Conservation (phyloP, 768 basidiomycete genomes). For the Strobilomyces echinocephalus region DNA sequence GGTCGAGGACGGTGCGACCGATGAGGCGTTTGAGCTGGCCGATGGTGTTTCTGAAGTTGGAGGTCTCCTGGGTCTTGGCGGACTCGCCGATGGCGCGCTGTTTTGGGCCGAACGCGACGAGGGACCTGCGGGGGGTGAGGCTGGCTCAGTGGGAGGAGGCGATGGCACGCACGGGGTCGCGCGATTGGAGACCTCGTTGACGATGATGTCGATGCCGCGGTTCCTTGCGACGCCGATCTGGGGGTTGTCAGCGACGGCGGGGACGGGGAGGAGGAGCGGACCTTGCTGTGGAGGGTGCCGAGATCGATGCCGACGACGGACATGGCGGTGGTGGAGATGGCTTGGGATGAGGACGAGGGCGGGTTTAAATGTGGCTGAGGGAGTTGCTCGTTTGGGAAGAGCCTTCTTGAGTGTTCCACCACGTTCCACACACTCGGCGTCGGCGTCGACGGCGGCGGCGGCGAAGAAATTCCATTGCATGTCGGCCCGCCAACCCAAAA, state of each 20-base stretch:
- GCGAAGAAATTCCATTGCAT: constrained; percentile 21
- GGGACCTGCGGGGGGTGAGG: constrained; percentile 54
- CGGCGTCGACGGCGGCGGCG: background rate
- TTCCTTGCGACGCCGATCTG: constrained; percentile 94
- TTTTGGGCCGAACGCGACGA: constrained; percentile 90
- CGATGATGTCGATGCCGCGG: constrained; percentile 97
- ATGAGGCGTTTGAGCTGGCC: constrained; percentile 89
- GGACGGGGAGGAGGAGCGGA: constrained; percentile 20
- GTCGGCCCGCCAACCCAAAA: constrained; percentile 63
- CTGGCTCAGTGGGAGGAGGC: background rate
- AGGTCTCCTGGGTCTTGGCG: constrained; percentile 96
- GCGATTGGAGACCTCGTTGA: constrained; percentile 97
- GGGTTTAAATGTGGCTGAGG: constrained; percentile 14
- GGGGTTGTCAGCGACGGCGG: background rate
- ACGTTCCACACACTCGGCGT: constrained; percentile 16
- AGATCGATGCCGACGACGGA: constrained; percentile 95
- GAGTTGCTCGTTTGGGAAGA: constrained; percentile 20
- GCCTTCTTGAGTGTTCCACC: constrained; percentile 26
- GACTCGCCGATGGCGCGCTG: constrained; percentile 90
- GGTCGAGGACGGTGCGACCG: constrained; percentile 74
- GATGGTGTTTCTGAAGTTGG: constrained; percentile 97
- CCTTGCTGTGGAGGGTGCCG: constrained; percentile 87
- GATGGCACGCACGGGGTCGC: constrained; percentile 75
- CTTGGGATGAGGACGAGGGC: accelerated
- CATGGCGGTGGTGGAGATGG: constrained; percentile 39